Percentiles rank a stretch among this genome's conserved stretches.
Evolutionary conservation across 1,139 yeast genomes (phyloP).

Genomic region (Saccharomyces hybrid): DNA sequence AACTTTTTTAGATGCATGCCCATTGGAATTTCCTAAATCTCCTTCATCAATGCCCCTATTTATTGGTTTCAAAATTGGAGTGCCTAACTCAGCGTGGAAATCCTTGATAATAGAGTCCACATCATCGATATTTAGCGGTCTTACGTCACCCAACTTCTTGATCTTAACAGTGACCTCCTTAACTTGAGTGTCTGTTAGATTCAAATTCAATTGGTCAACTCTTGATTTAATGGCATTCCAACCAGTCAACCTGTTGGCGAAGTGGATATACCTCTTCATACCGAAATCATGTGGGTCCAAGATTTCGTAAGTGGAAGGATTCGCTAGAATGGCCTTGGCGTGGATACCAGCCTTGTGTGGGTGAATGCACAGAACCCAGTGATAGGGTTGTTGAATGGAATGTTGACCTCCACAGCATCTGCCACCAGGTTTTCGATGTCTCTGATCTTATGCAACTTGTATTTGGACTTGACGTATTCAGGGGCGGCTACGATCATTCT

Average conservation of each 20-base stretch:
- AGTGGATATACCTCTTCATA: conserved; percentile 89
- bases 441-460: conserved; percentile 91
- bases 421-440: conserved; percentile 94
- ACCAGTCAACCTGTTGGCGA: conserved; percentile 95
- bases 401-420: conserved; percentile 92
- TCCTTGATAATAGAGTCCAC: conserved; percentile 95
- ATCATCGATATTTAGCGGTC: conserved; percentile 91
- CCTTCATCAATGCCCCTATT: conserved; percentile 23
- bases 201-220: conserved; percentile 91
- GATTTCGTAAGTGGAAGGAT: conserved; percentile 96
- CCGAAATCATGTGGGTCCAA: conserved; percentile 93
- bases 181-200: conserved; percentile 84
- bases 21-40: too few relatives aligned
- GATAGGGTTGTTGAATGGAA: conserved; percentile 97
- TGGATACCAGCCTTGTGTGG: conserved; percentile 98
- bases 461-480: conserved; percentile 89
- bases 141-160: conserved; percentile 88
- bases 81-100: conserved; percentile 63
- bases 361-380: conserved; percentile 99
- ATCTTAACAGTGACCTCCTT: conserved; percentile 92
- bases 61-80: conserved; percentile 34
- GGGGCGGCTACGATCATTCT: conserved; percentile 98
- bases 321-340: conserved; percentile 96
- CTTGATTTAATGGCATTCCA: conserved; percentile 98
- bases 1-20: conserved; percentile 3